Conservation (phyloP, 2,329 filamentous ascomycete genomes). For the Alternaria metachromatica region DNA sequence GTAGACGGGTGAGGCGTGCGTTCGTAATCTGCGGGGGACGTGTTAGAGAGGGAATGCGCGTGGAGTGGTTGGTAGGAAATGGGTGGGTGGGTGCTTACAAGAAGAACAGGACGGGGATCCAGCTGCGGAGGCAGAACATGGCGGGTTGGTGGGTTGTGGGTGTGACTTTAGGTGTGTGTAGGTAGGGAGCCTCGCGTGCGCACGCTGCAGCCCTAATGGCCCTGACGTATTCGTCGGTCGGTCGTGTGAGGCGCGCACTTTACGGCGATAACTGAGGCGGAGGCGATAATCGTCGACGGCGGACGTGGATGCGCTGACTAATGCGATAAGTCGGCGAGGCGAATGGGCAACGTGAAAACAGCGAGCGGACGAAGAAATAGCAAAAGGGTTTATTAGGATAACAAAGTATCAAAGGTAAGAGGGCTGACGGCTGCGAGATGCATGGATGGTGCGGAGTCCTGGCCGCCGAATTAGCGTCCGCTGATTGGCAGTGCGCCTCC, state of each 20-base stretch:
- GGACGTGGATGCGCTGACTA: background rate
- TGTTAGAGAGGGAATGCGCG: slow-evolving; percentile 13
- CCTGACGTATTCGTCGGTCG: background rate
- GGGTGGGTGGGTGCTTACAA: slow-evolving; percentile 51
- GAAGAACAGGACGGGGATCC: slow-evolving; percentile 59
- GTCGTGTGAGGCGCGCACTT: slow-evolving; percentile 6
- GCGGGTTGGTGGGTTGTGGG: slow-evolving; percentile 4
- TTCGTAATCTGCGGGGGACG: slow-evolving; percentile 40
- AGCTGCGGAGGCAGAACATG: slow-evolving; percentile 73
- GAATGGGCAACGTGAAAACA: background rate
- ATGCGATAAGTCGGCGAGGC: background rate
- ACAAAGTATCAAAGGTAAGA: slow-evolving; percentile 5
- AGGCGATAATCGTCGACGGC: background rate
- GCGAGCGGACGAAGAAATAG: slow-evolving; percentile 13
- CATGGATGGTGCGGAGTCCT: slow-evolving; percentile 7
- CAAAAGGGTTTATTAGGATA: slow-evolving; percentile 3
- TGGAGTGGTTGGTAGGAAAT: no score
- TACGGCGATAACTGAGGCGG: background rate
- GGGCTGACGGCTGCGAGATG: background rate
- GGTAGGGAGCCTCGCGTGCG: slow-evolving; percentile 17
- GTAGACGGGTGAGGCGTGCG: slow-evolving; percentile 58
- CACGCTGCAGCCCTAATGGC: slow-evolving; percentile 1
- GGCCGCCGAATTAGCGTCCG: slow-evolving; percentile 9
- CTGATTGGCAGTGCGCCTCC: slow-evolving; percentile 3
- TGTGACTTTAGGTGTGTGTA: background rate